Conservation (phyloP, 2,329 filamentous ascomycete genomes). For the Byssoonygena ceratinophila region DNA sequence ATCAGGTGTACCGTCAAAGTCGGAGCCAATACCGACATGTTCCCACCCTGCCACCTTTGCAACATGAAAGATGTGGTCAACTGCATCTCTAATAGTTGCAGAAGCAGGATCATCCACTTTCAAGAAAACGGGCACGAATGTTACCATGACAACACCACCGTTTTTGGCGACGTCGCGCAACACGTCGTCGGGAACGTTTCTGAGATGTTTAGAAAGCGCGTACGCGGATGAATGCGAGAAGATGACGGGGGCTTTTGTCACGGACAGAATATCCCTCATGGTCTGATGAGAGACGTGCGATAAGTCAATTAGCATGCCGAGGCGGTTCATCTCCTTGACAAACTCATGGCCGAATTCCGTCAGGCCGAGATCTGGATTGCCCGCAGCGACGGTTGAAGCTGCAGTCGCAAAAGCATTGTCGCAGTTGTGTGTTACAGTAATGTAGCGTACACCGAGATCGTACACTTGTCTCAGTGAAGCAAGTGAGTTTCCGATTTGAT, state of each 20-base stretch:
- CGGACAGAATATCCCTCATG: conserved; percentile 20
- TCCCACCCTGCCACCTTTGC: conserved; percentile 25
- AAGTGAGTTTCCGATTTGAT: conserved; percentile 23
- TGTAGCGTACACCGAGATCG: conserved; percentile 21
- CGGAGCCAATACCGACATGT: conserved; percentile 29
- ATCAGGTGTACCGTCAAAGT: conserved; percentile 27
- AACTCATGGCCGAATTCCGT: conserved; percentile 19
- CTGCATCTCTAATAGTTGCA: conserved; percentile 28
- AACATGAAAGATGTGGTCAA: conserved; percentile 33
- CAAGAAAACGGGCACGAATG: conserved; percentile 30
- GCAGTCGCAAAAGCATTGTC: conserved; percentile 24
- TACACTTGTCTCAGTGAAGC: conserved; percentile 15
- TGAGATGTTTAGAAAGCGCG: conserved; percentile 23
- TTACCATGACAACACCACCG: conserved; percentile 35
- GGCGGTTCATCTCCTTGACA: conserved; percentile 24
- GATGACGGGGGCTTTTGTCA: conserved; percentile 21
- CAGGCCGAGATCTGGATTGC: conserved; percentile 20
- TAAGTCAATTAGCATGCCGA: conserved; percentile 25
- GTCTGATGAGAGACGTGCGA: conserved; percentile 22
- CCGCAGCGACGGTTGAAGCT: conserved; percentile 18
- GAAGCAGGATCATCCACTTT: conserved; percentile 23
- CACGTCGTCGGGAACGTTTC: conserved; percentile 37
- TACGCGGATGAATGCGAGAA: conserved; percentile 21
- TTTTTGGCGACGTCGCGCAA: conserved; percentile 29
- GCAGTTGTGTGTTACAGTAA: conserved; percentile 23